Conservation (phyloP, 495 filamentous ascomycete species). For the Penicillium coffeae region DNA sequence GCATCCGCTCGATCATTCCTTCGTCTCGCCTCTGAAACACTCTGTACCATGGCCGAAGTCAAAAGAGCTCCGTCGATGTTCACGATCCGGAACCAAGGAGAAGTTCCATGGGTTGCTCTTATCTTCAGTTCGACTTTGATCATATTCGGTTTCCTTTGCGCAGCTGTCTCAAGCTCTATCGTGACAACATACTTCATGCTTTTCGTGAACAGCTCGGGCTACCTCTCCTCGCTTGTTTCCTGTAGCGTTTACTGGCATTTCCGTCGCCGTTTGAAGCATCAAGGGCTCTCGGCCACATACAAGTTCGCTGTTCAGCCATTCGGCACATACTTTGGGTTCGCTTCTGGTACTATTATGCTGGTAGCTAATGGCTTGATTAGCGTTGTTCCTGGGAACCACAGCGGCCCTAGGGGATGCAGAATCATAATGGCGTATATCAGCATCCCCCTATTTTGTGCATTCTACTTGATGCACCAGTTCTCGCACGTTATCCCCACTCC, state of each 20-base stretch:
- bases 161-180: conserved; percentile 24
- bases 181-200: conserved; percentile 53
- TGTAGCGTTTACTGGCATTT: conserved; percentile 56
- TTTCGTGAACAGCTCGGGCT: conserved; percentile 56
- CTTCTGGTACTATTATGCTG: conserved; percentile 44
- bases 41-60: conserved; percentile 45
- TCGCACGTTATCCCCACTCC: conserved; percentile 4
- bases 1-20: conserved; percentile 62
- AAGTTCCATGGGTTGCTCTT: conserved; percentile 48
- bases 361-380: conserved; percentile 53
- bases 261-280: conserved; percentile 38
- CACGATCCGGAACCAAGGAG: conserved; percentile 36
- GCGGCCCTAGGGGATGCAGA: conserved; percentile 36
- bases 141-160: conserved; percentile 32
- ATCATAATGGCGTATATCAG: conserved; percentile 60
- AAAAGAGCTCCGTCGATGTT: conserved; percentile 45
- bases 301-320: conserved; percentile 49
- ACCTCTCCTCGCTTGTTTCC: conserved; percentile 57
- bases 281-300: conserved; percentile 40
- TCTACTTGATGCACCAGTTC: conserved; percentile 29
- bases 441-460: conserved; percentile 51
- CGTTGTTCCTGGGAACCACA: conserved; percentile 39
- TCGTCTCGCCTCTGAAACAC: conserved; percentile 50
- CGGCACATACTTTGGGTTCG: conserved; percentile 46
- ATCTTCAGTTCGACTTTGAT: conserved; percentile 37